A percentile compares a stretch with the other conserved stretches of the same genome.
Conservation (phyloP, 768 basidiomycete species). For the Rhodotorula kratochvilovae region DNA sequence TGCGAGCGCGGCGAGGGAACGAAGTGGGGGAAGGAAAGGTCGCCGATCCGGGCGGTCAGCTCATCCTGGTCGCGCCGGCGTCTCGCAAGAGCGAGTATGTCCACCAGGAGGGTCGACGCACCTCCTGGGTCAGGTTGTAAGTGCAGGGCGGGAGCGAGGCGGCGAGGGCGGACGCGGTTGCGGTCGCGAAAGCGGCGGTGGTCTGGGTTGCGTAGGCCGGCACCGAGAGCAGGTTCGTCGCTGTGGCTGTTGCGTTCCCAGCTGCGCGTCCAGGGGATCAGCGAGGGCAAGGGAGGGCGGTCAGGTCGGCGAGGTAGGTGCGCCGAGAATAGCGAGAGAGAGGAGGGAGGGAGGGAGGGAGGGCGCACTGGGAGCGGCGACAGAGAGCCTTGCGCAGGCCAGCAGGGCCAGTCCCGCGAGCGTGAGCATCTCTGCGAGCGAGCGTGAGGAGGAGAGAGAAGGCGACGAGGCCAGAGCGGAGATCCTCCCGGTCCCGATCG, state of each 20-base stretch:
- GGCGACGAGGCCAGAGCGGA: background rate
- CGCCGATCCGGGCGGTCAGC: too few species aligned
- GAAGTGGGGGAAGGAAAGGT: background rate
- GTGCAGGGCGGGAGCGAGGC: constrained; percentile 2
- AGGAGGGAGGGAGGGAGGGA: too few species aligned
- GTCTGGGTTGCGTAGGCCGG: constrained; percentile 6
- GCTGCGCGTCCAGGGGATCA: background rate
- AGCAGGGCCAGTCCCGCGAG: background rate
- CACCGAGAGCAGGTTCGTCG: constrained; percentile 5
- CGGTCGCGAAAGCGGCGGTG: background rate
- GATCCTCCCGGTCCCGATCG: too few species aligned
- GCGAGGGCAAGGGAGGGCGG: background rate
- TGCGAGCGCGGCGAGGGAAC: background rate
- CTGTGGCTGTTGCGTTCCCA: background rate
- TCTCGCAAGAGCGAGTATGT: too few species aligned
- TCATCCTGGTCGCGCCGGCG: too few species aligned
- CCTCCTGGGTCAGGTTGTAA: constrained; percentile 32
- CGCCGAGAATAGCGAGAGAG: background rate
- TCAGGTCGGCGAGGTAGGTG: background rate
- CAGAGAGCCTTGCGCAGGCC: too few species aligned
- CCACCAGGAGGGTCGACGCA: too few species aligned
- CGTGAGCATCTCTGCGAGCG: background rate
- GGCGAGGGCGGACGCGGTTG: background rate
- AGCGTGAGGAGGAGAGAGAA: background rate
- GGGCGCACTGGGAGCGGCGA: constrained; percentile 3